Evolutionary conservation across 176 grass and related monocot species (phyloP).

Genomic region (Cenchrus purpureus): DNA sequence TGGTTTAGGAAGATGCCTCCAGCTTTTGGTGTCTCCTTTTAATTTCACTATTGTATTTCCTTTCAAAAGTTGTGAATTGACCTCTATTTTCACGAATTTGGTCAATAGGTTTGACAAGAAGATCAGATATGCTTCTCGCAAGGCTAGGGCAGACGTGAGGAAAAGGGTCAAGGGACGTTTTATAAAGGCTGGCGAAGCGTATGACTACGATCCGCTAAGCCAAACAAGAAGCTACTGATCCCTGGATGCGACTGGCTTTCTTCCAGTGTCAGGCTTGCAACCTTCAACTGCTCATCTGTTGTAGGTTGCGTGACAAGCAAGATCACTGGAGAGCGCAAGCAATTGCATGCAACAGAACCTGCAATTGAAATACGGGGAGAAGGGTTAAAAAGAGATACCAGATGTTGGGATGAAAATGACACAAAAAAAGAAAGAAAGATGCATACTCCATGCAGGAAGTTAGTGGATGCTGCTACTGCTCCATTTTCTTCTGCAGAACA

Average conservation of each 20-base stretch:
- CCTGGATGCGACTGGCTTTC: conserved; percentile 5
- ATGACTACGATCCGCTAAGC: conserved; percentile 91
- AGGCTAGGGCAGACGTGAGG: conserved; percentile 91
- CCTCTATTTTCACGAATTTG: conserved; percentile 33
- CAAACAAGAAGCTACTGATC: conserved; percentile 72
- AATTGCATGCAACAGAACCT: conserved; percentile 12
- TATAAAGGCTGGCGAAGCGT: conserved; percentile 92
- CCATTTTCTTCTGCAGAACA: conserved; percentile 50
- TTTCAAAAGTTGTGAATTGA: not conserved
- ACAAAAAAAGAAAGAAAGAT: conserved; percentile 42
- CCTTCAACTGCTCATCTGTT: conserved; percentile 37
- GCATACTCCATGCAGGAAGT: conserved; percentile 28
- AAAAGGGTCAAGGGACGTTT: conserved; percentile 93
- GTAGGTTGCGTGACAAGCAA: conserved; percentile 31
- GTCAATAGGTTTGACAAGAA: conserved; percentile 90
- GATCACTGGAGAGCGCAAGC: conserved; percentile 23
- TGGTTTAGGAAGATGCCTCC: not conserved
- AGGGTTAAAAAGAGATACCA: not conserved
- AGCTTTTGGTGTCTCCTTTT: conserved; percentile 4
- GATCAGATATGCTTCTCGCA: conserved; percentile 96
- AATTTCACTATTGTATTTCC: not conserved
- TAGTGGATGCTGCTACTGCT: conserved; percentile 37
- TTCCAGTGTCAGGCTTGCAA: conserved; percentile 43
- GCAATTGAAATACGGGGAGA: not conserved
- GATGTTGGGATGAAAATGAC: conserved; percentile 18